Conservation (phyloP, 306 rosid genomes). For the Mucuna pruriens region DNA sequence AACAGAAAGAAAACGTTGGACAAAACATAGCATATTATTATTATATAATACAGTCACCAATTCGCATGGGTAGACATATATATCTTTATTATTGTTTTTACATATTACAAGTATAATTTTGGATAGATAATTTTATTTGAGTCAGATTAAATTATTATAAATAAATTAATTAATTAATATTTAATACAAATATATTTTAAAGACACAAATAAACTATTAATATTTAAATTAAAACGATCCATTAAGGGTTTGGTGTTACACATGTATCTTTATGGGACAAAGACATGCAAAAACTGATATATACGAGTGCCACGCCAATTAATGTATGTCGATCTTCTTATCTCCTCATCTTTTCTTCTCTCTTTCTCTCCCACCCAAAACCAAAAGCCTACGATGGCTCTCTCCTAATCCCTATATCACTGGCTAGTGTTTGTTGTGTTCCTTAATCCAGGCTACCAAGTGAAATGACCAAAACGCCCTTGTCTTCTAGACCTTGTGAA, state of each 20-base stretch:
- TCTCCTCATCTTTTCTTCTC: slow-evolving; percentile 35
- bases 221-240: too few relatives aligned
- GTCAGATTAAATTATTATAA: too few relatives aligned
- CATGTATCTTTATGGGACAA: slow-evolving; percentile 2
- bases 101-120: too few relatives aligned
- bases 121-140: too few relatives aligned
- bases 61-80: background rate
- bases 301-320: slow-evolving; percentile 33
- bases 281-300: slow-evolving; percentile 25
- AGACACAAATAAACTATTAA: too few relatives aligned
- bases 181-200: too few relatives aligned
- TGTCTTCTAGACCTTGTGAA: background rate
- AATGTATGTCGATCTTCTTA: slow-evolving; percentile 43
- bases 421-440: slow-evolving; percentile 22
- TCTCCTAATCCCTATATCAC: slow-evolving; percentile 28
- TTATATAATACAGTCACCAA: background rate
- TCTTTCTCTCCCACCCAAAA: slow-evolving; percentile 41
- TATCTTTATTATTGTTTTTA: too few relatives aligned
- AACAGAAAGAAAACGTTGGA: slow-evolving; percentile 28
- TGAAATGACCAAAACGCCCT: slow-evolving; percentile 34
- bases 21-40: background rate
- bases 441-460: background rate
- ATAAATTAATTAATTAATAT: too few relatives aligned
- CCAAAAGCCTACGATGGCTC: background rate
- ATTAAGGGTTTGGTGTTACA: too few relatives aligned